Evolutionary conservation across 1,284 basidiomycete species (phyloP), one percentile per base, ranked within the genome.

Genomic region (Ustilago nuda): DNA sequence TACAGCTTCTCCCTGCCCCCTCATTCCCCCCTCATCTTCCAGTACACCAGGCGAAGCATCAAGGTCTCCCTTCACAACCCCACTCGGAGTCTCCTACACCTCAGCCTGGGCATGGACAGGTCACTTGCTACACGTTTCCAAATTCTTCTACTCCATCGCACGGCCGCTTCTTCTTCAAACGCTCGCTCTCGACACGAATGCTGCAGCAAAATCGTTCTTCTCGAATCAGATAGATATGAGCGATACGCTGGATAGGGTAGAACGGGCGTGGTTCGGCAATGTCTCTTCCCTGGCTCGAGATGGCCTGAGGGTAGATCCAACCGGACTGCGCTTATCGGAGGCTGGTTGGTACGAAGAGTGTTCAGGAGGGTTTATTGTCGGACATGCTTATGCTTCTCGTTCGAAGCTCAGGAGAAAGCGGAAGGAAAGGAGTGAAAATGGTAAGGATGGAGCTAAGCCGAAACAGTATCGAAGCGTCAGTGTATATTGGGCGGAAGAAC

Each of bases 401-500:
- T 2, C n/a, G 4, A 66, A 65, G 45, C 8, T 11, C 6, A 50
- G 32, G 30, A 45, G 45, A 15, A 46, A 17, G 27, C 36, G 13
- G 46, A 56, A 36, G 30, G 30, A 43, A 7, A 36, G 8, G 5
- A 27, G n/a, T n/a, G 32, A 45, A 17, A 37, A 19, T 12, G 15
- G 13, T 17, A 8, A 6, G n/a, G 32, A 17, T 12, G 36, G n/a
- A 9, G 35, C 35, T 11, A 52, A n/a, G 43, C 54, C 51, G 56
- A 66, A 41, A 37, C 55, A 50, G 62, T 72, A 66, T 56, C 45
- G 65, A 5, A 61, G 62, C 19, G 65, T 78, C 0, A 74, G 70
- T 32, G 70, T 77, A 12, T 77, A 78, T 35, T 74, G 75, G 75
- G 75, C 71, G 11, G 71, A 74, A 45, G 75, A 78, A 27, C 55